Conservation (phyloP, 2,329 filamentous ascomycete genomes). For the Sporothrix luriei region DNA sequence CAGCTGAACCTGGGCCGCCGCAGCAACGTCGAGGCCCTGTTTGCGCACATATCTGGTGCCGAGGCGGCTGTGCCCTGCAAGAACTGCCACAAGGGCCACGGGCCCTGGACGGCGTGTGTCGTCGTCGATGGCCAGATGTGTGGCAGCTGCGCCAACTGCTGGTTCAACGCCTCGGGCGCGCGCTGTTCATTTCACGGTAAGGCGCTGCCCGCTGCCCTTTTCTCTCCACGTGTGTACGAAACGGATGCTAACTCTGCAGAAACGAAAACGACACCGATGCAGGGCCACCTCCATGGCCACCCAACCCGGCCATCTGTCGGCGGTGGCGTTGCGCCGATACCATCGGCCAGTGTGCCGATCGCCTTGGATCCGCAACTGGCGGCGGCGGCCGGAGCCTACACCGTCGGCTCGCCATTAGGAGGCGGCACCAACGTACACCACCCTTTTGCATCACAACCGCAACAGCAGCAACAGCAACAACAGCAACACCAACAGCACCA, state of each 20-base stretch:
- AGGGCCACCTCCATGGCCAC: conserved; percentile 51
- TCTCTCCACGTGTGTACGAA: background rate
- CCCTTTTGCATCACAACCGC: background rate
- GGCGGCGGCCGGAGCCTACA: conserved; percentile 27
- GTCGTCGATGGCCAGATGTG: conserved; percentile 63
- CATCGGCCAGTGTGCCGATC: background rate
- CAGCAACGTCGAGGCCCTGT: conserved; percentile 62
- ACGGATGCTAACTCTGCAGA: conserved; percentile 18
- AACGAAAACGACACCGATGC: conserved; percentile 32
- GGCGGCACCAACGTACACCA: background rate
- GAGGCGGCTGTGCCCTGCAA: conserved; percentile 56
- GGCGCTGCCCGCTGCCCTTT: conserved; percentile 35
- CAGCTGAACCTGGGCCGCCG: conserved; percentile 58
- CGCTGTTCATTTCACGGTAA: conserved; percentile 63
- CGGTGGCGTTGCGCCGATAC: conserved; percentile 36
- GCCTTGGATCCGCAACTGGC: conserved; percentile 31
- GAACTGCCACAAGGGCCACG: conserved; percentile 63
- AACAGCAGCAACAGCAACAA: background rate
- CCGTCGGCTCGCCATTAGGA: conserved; percentile 1
- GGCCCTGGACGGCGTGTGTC: conserved; percentile 62
- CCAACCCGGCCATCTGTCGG: conserved; percentile 41
- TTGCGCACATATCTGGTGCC: conserved; percentile 59
- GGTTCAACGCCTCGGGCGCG: conserved; percentile 64
- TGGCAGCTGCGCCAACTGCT: conserved; percentile 64
- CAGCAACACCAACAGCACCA: conserved; percentile 7